These are phyloP conservation scores for Sporobolomyces roseus DNA, from an alignment of 768 basidiomycete genomes.

Conservation along the genomic window DNA sequence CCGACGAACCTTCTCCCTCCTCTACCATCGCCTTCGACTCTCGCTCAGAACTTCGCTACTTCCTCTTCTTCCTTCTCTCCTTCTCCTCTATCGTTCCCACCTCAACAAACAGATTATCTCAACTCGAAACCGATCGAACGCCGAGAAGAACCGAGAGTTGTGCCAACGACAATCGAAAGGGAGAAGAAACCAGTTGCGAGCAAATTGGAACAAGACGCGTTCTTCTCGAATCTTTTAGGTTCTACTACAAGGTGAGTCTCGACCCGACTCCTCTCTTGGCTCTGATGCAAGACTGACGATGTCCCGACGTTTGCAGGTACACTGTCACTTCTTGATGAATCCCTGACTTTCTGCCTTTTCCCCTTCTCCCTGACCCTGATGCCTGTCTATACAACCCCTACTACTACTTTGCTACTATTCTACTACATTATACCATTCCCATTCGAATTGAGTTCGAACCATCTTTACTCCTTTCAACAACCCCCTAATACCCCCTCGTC, in stretches of 20 bases:
- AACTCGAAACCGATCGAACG: background rate
- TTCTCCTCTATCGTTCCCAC: constrained; percentile 11
- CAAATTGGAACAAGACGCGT: constrained; percentile 23
- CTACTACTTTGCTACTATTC: no score
- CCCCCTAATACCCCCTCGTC: no score
- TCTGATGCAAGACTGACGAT: background rate
- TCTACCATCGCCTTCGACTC: constrained; percentile 2
- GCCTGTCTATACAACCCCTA: no score
- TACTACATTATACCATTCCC: no score
- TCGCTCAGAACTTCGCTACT: background rate
- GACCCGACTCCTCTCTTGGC: background rate
- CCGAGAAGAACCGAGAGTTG: background rate
- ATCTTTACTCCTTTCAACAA: no score
- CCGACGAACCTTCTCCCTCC: constrained; percentile 3
- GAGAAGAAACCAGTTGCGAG: constrained; percentile 4
- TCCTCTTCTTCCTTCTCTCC: background rate
- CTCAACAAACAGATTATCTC: background rate
- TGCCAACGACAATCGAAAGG: background rate
- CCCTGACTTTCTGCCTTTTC: background rate
- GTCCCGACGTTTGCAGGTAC: background rate
- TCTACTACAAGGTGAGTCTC: constrained; percentile 22
- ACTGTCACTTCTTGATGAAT: constrained; percentile 12
- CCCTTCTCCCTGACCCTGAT: background rate
- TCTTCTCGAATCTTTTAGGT: constrained; percentile 33
- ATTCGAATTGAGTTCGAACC: no score